phyloP scores from a whole-genome alignment of 2,329 filamentous ascomycete genomes.

The Trichoderma sp. region DNA sequence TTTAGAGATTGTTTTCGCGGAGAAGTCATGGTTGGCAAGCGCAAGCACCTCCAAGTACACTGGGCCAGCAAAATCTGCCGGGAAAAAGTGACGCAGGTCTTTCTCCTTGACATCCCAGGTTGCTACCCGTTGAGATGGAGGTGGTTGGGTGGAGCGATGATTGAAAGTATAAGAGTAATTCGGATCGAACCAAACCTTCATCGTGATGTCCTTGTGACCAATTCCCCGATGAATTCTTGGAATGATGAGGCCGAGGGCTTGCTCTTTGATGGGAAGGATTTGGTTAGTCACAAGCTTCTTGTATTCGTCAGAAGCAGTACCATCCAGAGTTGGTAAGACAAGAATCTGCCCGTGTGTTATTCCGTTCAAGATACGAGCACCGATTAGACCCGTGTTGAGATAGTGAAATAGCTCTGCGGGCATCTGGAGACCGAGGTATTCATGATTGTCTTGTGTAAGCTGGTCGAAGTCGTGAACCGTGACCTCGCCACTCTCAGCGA shows the following conservation, averaged over 20 bases:
- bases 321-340: conserved; percentile 83
- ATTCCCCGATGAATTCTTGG: conserved; percentile 83
- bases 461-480: conserved; percentile 72
- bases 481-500: conserved; percentile 76
- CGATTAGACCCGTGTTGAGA: conserved; percentile 79
- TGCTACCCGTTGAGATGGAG: conserved; percentile 51
- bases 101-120: conserved; percentile 76
- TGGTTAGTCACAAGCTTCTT: conserved; percentile 75
- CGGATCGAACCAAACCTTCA: conserved; percentile 83
- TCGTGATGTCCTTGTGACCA: conserved; percentile 74
- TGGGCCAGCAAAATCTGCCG: conserved; percentile 46
- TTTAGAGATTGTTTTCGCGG: conserved; percentile 66
- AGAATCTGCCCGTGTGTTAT: conserved; percentile 79
- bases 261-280: conserved; percentile 73
- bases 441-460: conserved; percentile 81
- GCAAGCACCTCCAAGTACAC: conserved; percentile 66
- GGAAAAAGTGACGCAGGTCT: conserved; percentile 54
- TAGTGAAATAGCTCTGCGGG: conserved; percentile 92
- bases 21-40: conserved; percentile 71
- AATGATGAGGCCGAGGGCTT: conserved; percentile 77
- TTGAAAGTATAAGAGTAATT: conserved; percentile 70
- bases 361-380: conserved; percentile 78
- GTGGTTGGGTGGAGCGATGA: conserved; percentile 55
- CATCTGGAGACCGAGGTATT: conserved; percentile 87
- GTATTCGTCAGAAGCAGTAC: conserved; percentile 79